phyloP scores from a whole-genome alignment of 176 grass and related monocot genomes.

The Aechmea fasciata region DNA sequence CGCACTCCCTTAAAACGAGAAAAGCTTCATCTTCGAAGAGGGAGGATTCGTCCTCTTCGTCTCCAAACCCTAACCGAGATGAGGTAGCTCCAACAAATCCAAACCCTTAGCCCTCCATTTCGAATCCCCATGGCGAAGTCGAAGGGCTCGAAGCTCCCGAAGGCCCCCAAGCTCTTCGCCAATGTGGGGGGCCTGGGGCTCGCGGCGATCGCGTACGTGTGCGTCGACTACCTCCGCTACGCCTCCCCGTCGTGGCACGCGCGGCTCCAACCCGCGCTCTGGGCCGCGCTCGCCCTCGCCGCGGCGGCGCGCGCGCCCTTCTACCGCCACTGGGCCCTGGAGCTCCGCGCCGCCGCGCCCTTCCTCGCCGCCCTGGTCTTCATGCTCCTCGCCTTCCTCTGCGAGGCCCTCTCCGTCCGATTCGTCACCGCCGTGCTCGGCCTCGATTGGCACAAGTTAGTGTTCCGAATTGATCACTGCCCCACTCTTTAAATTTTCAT shows the following conservation, averaged over 20 bases:
- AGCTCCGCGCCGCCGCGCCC: conserved; percentile 51
- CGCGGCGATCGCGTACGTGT: conserved; percentile 61
- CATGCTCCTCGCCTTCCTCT: conserved; percentile 61
- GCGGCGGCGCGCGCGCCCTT: conserved; percentile 46
- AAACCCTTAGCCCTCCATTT: not conserved
- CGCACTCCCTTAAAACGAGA: too few relatives aligned
- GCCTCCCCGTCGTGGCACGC: conserved; percentile 58
- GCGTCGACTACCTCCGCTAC: conserved; percentile 73
- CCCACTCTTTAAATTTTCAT: not conserved
- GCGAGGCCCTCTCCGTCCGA: conserved; percentile 66
- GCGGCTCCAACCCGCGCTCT: conserved; percentile 60
- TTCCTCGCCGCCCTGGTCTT: conserved; percentile 64
- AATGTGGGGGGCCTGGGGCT: conserved; percentile 31
- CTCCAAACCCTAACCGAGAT: too few relatives aligned
- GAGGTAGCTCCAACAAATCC: not conserved
- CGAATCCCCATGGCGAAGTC: not conserved
- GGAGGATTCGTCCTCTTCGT: too few relatives aligned
- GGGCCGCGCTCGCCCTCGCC: conserved; percentile 50
- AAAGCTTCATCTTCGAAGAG: too few relatives aligned
- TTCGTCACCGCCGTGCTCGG: conserved; percentile 78
- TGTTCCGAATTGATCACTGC: not conserved
- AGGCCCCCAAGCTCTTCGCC: not conserved
- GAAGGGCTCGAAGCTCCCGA: not conserved
- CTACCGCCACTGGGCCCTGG: conserved; percentile 70
- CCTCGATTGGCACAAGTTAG: conserved; percentile 68